Percentiles rank a stretch among this genome's conserved stretches.
These are phyloP conservation scores for Pythium folliculosum DNA, from an alignment of 352 stramenopile species.

Conservation along the genomic window DNA sequence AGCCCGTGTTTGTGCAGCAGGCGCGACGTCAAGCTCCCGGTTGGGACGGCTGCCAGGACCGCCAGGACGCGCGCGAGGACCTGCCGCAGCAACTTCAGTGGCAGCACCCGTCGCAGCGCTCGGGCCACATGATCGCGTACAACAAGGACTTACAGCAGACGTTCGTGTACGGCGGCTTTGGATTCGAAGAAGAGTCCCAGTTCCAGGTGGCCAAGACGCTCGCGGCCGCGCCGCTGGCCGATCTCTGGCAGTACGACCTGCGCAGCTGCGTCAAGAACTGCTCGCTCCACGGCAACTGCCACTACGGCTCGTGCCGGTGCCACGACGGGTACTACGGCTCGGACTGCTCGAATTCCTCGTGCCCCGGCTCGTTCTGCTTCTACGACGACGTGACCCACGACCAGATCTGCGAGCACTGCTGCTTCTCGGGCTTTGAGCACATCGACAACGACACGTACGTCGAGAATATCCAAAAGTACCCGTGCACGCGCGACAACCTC, in stretches of 20 bases:
- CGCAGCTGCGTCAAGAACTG: conserved; percentile 94
- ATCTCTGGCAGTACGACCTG: conserved; percentile 92
- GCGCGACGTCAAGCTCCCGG: conserved; percentile 89
- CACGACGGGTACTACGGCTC: conserved; percentile 95
- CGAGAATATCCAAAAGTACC: conserved; percentile 90
- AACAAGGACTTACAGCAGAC: conserved; percentile 62
- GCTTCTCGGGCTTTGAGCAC: conserved; percentile 88
- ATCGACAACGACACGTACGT: conserved; percentile 88
- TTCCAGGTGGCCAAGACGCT: conserved; percentile 63
- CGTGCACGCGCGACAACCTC: conserved; percentile 77
- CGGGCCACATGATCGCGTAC: conserved; percentile 87
- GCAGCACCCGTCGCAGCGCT: conserved; percentile 83
- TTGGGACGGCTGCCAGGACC: conserved; percentile 95
- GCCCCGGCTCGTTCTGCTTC: conserved; percentile 92
- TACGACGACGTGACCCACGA: conserved; percentile 86
- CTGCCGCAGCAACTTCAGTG: conserved; percentile 75
- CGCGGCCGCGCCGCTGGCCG: conserved; percentile 54
- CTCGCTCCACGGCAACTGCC: conserved; percentile 89
- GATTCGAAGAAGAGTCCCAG: conserved; percentile 72
- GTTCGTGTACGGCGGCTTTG: conserved; percentile 90
- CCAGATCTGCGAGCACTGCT: conserved; percentile 94
- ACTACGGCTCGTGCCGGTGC: conserved; percentile 92
- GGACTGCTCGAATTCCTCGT: conserved; percentile 95
- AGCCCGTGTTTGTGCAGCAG: conserved; percentile 85
- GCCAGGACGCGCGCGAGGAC: conserved; percentile 65